phyloP scores from a whole-genome alignment of 108 stramenopile genomes.

The Cyclotella baltica region DNA sequence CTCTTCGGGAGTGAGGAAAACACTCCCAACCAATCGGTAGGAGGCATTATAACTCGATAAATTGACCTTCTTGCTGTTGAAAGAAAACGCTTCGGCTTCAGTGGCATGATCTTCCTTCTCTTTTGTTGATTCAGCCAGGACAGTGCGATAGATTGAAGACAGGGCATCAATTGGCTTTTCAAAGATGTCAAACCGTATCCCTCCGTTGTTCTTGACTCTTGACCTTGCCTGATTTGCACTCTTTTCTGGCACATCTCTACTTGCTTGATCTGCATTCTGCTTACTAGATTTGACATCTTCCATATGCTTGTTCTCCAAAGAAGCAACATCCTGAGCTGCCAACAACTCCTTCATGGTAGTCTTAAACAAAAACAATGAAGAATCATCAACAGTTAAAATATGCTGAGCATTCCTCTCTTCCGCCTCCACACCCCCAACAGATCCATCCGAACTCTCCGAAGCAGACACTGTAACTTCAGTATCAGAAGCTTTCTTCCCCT shows the following conservation, averaged over 20 bases:
- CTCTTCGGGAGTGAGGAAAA: constrained; percentile 43
- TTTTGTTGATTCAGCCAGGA: constrained; percentile 12
- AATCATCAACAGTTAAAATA: constrained; percentile 43
- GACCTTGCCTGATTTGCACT: background rate
- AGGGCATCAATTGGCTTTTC: constrained; percentile 42
- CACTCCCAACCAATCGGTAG: constrained; percentile 56
- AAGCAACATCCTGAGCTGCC: constrained; percentile 9
- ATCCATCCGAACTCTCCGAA: background rate
- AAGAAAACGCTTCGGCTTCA: constrained; percentile 3
- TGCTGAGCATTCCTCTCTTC: constrained; percentile 18
- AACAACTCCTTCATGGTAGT: constrained; percentile 45
- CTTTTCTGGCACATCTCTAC: background rate
- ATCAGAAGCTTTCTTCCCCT: background rate
- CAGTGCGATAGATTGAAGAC: constrained; percentile 18
- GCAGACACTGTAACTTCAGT: background rate
- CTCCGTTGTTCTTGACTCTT: constrained; percentile 19
- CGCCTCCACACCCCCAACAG: background rate
- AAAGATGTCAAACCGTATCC: constrained; percentile 48
- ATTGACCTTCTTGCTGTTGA: background rate
- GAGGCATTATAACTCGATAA: constrained; percentile 10
- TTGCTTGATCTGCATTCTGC: too few relatives aligned
- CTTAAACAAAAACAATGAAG: constrained; percentile 37
- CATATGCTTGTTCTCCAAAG: too few relatives aligned
- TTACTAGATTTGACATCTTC: background rate
- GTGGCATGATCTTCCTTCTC: constrained; percentile 43